Conservation (phyloP, 768 basidiomycete genomes). For the Lentinula sp. region DNA sequence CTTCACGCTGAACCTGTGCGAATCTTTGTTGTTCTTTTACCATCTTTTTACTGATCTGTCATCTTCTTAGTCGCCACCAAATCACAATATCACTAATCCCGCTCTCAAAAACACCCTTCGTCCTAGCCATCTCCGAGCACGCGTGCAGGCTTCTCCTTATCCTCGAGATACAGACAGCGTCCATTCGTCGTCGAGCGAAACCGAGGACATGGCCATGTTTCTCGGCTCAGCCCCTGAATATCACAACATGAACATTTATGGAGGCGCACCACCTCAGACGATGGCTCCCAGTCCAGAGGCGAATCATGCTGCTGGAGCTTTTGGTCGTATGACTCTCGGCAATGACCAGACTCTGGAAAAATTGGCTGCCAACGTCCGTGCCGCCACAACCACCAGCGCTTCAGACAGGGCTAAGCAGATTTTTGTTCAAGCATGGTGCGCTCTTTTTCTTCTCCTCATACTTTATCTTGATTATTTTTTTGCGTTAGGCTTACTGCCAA, state of each 20-base stretch:
- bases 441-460: constrained; percentile 12
- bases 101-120: constrained; percentile 75
- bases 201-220: constrained; percentile 83
- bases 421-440: constrained; percentile 88
- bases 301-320: constrained; percentile 66
- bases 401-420: constrained; percentile 90
- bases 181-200: constrained; percentile 83
- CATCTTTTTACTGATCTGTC: constrained; percentile 15
- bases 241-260: constrained; percentile 68
- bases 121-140: constrained; percentile 67
- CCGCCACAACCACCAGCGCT: constrained; percentile 86
- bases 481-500: constrained; percentile 73
- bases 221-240: constrained; percentile 50
- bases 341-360: constrained; percentile 80
- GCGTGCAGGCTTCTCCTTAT: constrained; percentile 79
- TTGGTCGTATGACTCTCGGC: constrained; percentile 71
- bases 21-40: constrained; percentile 12
- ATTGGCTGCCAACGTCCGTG: constrained; percentile 79
- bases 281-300: constrained; percentile 45
- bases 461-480: constrained; percentile 1
- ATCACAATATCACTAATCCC: constrained; percentile 67
- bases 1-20: constrained; percentile 42
- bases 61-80: constrained; percentile 61
- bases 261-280: constrained; percentile 30
- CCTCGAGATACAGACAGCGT: constrained; percentile 82